These are phyloP conservation scores for Cladophialophora yegresii DNA, from an alignment of 2,329 filamentous ascomycete species.

Conservation along the genomic window DNA sequence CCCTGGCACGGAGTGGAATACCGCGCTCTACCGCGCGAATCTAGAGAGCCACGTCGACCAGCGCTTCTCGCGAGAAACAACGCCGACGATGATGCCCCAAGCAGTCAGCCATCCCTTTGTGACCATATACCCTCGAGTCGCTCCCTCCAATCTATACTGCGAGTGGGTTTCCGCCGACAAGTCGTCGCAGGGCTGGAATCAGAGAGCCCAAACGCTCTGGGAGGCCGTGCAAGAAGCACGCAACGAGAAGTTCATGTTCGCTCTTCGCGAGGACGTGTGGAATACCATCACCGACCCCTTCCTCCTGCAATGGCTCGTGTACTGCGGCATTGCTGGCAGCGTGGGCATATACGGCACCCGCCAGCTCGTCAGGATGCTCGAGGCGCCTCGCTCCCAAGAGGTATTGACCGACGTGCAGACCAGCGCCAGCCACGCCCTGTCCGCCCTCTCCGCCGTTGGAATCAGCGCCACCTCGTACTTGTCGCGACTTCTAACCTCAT, in stretches of 20 bases:
- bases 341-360: neutral
- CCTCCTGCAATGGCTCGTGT: constrained; percentile 8
- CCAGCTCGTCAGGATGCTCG: neutral
- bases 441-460: neutral
- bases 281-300: constrained; percentile 1
- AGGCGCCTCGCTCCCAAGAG: neutral
- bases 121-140: constrained; percentile 24
- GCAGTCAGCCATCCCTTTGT: constrained; percentile 26
- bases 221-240: constrained; percentile 15
- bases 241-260: neutral
- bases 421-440: neutral
- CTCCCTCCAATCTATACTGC: constrained; percentile 29
- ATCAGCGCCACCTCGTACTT: neutral
- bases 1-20: constrained; percentile 26
- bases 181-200: neutral
- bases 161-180: constrained; percentile 16
- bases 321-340: neutral
- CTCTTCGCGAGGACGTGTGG: constrained; percentile 6
- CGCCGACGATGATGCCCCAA: neutral
- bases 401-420: neutral
- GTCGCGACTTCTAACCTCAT: neutral
- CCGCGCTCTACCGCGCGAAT: constrained; percentile 4
- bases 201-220: neutral
- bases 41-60: neutral
- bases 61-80: neutral